These are phyloP conservation scores for Lipomyces sp. DNA, from an alignment of 805 yeast species.

Conservation along the genomic window DNA sequence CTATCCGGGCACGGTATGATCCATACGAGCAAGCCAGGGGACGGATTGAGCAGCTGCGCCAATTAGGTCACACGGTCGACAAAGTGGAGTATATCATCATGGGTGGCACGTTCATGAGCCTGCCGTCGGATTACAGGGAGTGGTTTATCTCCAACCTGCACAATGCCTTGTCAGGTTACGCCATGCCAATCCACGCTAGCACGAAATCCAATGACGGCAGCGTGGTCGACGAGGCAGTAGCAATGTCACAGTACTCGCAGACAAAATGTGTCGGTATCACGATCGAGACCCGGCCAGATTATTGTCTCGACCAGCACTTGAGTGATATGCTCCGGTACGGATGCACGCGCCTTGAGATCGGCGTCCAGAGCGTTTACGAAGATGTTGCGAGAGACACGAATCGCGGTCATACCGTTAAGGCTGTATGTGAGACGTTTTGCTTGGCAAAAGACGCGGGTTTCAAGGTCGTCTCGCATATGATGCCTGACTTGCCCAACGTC, in stretches of 20 bases:
- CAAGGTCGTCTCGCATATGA: constrained; percentile 97
- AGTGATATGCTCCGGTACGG: constrained; percentile 96
- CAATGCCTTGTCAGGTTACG: constrained; percentile 92
- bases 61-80: constrained; percentile 93
- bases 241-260: constrained; percentile 87
- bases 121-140: constrained; percentile 88
- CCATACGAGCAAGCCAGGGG: constrained; percentile 99
- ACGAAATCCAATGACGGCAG: constrained; percentile 12
- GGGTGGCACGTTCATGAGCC: constrained; percentile 99
- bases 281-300: constrained; percentile 97
- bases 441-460: constrained; percentile 98
- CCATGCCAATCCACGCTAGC: constrained; percentile 52
- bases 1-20: constrained; percentile 97
- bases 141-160: constrained; percentile 85
- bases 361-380: constrained; percentile 96
- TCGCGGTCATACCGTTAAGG: constrained; percentile 95
- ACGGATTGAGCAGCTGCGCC: constrained; percentile 92
- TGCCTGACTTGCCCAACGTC: constrained; percentile 98
- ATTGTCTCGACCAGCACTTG: constrained; percentile 93
- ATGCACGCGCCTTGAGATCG: constrained; percentile 94
- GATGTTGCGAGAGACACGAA: constrained; percentile 98
- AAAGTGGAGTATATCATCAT: constrained; percentile 96
- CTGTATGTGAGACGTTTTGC: constrained; percentile 94
- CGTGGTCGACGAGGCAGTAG: constrained; percentile 83
- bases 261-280: constrained; percentile 99